Percentiles rank a stretch among this genome's conserved stretches.
Conservation (phyloP, 306 rosid species). For the Betula pendula region DNA sequence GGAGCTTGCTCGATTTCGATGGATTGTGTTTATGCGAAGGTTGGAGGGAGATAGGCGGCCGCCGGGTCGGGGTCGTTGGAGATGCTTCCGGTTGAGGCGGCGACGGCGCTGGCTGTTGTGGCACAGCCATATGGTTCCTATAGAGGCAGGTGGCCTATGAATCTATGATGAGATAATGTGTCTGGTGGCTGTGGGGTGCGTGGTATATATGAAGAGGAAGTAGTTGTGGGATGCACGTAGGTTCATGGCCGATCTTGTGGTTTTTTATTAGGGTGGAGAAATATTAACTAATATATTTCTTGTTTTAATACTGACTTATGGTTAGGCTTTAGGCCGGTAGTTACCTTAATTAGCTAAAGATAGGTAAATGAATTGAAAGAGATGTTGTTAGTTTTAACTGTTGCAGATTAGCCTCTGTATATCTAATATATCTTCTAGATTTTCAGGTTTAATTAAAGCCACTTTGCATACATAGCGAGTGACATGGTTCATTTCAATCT, state of each 20-base stretch:
- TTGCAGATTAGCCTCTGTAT: too few relatives aligned
- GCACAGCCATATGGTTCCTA: background rate
- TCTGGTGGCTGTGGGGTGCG: too few relatives aligned
- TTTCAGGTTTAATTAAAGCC: too few relatives aligned
- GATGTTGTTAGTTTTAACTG: background rate
- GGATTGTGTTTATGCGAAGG: constrained; percentile 54
- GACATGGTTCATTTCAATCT: background rate
- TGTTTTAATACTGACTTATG: background rate
- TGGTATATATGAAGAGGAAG: constrained; percentile 5
- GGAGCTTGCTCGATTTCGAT: constrained; percentile 39
- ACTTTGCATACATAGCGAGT: background rate
- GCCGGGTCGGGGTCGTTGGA: background rate
- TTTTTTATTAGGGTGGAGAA: background rate
- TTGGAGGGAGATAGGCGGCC: constrained; percentile 47
- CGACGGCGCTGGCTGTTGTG: background rate
- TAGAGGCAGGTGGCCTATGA: background rate
- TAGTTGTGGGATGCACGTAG: constrained; percentile 12
- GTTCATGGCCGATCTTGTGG: background rate
- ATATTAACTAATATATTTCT: background rate
- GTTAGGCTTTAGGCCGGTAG: constrained; percentile 17
- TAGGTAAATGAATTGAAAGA: background rate
- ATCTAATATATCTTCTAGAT: too few relatives aligned
- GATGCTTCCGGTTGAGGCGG: background rate
- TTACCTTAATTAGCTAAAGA: background rate
- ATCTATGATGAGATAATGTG: background rate